Evolutionary conservation across 371 early-diverging fungal genomes (phyloP).

Genomic region (Apophysomyces ossiformis): DNA sequence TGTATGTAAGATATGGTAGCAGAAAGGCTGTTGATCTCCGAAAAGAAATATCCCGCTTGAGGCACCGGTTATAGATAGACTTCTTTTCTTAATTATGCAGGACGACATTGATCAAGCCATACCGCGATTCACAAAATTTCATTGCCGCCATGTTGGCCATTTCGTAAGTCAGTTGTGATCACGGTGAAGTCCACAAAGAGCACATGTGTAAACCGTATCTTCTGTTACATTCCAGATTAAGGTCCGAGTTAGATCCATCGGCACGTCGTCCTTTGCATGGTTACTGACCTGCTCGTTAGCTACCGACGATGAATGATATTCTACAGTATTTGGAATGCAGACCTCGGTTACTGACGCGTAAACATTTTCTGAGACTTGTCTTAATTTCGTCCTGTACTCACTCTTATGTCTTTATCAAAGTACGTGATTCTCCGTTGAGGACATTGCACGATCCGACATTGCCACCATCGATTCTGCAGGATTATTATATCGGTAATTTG

Average conservation of each 20-base stretch:
- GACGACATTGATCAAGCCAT: constrained; percentile 7
- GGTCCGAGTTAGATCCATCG: neutral
- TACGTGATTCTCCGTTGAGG: constrained; percentile 26
- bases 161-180: neutral
- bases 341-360: constrained; percentile 22
- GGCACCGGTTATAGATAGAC: too few relatives aligned
- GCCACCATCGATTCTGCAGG: constrained; percentile 17
- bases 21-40: too few relatives aligned
- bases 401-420: constrained; percentile 7
- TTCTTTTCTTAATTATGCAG: neutral
- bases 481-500: constrained; percentile 20
- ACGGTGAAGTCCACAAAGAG: too few relatives aligned
- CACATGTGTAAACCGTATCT: neutral
- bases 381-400: neutral
- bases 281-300: neutral
- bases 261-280: neutral
- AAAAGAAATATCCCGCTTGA: too few relatives aligned
- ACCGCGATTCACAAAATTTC: constrained; percentile 2
- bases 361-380: neutral
- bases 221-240: neutral
- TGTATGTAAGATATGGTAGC: too few relatives aligned
- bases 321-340: neutral
- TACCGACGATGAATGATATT: constrained; percentile 3
- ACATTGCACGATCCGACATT: constrained; percentile 17
- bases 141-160: neutral